Base-by-base conservation (phyloP, 805 yeast species). In the Barnettozyma pratensis region DNA sequence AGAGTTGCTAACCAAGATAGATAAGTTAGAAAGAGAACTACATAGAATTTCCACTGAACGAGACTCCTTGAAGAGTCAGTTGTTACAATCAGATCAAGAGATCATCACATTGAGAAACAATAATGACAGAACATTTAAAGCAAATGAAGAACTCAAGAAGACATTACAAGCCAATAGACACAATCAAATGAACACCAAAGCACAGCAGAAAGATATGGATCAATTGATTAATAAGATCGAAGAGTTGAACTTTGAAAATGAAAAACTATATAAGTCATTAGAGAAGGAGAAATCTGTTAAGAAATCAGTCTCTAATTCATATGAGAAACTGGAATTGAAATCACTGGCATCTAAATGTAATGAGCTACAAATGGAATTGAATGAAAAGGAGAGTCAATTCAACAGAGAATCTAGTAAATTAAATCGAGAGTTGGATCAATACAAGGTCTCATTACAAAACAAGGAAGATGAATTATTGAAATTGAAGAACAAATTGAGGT, bases 391-490 rank as follows among this genome's bases (percentile, higher is more conserved):
- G 14, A 34, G 41, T 41, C 41, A 49, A 25, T 42, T 45, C 50
- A 60, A 51, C 50, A 57, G 57, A 39, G 50, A 57, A 36, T 42
- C 46, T 7, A 50, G 52, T 37, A 60, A 48, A 25, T 54, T 53
- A 32, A 57, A 54, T 32, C 60, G 50, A 43, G 59, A 54, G 56
- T 54, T 52, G 41, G 62, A 52, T 41, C 57, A 51, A 30, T 59
- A 41, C 53, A 61, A 51, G 37, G 27, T 9, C 19, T 34, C 56
- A 44, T 42, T 71, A 4, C 54, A 56, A 5, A 66, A 60, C 14
- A 75, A 71, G 52, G 78, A 75, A 39, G 56, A 61, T 14, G 68
- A 69, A 19, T 54, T 71, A 14, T 62, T 63, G 9, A 59, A 67
- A 6, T 56, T 73, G 46, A 67, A 65, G 45, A 46, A 54, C 6